phyloP scores from a whole-genome alignment of 306 rosid genomes.

The Trifolium dubium region DNA sequence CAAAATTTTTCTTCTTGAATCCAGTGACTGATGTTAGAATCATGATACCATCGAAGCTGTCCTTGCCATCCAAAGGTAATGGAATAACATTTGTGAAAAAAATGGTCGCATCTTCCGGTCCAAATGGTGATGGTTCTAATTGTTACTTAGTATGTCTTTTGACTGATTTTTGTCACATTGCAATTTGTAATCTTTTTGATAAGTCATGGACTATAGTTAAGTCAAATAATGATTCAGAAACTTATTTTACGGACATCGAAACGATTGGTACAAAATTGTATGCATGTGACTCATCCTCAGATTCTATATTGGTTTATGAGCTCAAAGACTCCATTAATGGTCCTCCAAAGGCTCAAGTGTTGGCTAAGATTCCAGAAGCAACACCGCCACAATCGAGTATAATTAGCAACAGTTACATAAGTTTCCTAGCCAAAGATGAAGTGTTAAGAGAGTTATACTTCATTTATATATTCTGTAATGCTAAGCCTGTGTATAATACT shows the following conservation, averaged over 20 bases:
- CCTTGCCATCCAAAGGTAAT: not conserved
- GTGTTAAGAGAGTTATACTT: not conserved
- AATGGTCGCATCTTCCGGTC: constrained; percentile 23
- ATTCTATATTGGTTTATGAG: constrained; percentile 7
- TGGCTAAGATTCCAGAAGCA: not conserved
- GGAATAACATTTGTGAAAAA: not conserved
- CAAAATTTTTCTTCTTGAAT: not conserved
- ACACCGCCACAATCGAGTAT: not conserved
- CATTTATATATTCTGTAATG: not conserved
- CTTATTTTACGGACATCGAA: constrained; percentile 1
- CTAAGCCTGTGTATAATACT: not conserved
- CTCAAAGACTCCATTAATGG: not conserved
- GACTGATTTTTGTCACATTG: not conserved
- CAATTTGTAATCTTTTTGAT: constrained; percentile 2
- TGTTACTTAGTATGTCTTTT: not conserved
- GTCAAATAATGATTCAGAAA: not conserved
- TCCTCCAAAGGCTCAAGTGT: constrained; percentile 9
- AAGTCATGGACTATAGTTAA: not conserved
- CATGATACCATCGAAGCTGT: not conserved
- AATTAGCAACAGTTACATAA: too few species aligned
- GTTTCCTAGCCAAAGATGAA: not conserved
- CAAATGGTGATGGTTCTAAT: not conserved
- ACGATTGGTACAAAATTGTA: not conserved
- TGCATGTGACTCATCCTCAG: not conserved
- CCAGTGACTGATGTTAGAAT: constrained; percentile 2